These are phyloP conservation scores for Kickxella alabastrina DNA, from an alignment of 192 early-diverging fungal species.

Conservation along the genomic window DNA sequence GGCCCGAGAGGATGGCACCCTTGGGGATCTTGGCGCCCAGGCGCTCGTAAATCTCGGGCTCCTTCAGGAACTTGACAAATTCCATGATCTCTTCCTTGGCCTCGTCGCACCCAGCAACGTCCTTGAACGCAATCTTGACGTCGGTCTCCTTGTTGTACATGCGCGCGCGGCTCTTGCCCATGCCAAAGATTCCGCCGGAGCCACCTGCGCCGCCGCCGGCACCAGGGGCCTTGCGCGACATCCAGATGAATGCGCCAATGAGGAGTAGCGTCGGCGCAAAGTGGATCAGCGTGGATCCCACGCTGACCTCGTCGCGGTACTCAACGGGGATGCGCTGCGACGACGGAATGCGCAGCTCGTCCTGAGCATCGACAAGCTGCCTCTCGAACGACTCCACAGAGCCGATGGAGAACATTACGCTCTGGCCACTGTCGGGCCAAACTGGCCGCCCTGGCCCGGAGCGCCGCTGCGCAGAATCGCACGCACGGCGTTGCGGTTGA, in stretches of 20 bases:
- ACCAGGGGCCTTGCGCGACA: constrained; percentile 75
- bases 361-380: constrained; percentile 83
- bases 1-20: constrained; percentile 92
- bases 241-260: constrained; percentile 82
- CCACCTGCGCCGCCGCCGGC: constrained; percentile 60
- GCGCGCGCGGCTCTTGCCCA: constrained; percentile 93
- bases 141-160: constrained; percentile 97
- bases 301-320: constrained; percentile 78
- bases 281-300: constrained; percentile 73
- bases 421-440: no score
- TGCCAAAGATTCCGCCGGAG: constrained; percentile 86
- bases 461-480: constrained; percentile 58
- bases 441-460: constrained; percentile 1
- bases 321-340: constrained; percentile 88
- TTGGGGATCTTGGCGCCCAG: constrained; percentile 98
- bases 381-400: constrained; percentile 93
- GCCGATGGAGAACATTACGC: constrained; percentile 81
- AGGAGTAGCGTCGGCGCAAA: constrained; percentile 90
- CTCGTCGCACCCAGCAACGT: constrained; percentile 98
- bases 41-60: constrained; percentile 84
- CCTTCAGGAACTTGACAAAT: constrained; percentile 99
- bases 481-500: constrained; percentile 81
- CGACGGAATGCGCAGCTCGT: constrained; percentile 85
- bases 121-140: constrained; percentile 96
- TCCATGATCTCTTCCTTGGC: constrained; percentile 99